Base-by-base conservation (phyloP, 495 filamentous ascomycete genomes). In the Penicillium waksmanii region DNA sequence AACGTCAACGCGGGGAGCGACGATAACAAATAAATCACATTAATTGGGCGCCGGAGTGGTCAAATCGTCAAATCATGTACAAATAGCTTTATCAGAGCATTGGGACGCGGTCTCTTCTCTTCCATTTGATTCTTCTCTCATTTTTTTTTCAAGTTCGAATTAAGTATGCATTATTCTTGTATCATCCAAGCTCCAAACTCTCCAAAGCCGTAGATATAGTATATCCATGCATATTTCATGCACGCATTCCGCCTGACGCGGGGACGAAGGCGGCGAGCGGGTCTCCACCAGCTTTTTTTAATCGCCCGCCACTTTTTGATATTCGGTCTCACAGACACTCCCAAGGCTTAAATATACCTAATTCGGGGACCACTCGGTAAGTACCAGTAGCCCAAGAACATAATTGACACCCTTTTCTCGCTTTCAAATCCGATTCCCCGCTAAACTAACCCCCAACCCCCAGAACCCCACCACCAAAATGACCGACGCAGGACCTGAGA, bases 1-100 rank as follows among this genome's bases (percentile, higher is more conserved):
- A 98, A 98, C 66, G 91, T 98, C 66, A 89, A 82, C 55, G 82
- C 85, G n/a, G 51, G 69, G 31, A 42, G 35, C 52, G 70, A 74
- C 23, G 74, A 73, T 13, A 55, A 35, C 57, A 73, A 73, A 67
- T 73, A 77, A 77, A 57, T 58, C 61, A 66, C 59, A 53, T 72
- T 69, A 66, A 70, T 66, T 60, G 60, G 60, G 67, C 63, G 61
- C 58, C 48, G 47, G 58, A 58, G 62, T 56, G 58, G 63, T 68
- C 67, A 63, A 66, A 73, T 67, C 62, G 63, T 68, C 67, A 63
- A 66, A 73, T 67, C 62, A 51, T 78, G 75, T 78, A 78, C 71
- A 77, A 78, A 78, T 78, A 78, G 73, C 73, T 71, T 63, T 64
- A 66, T 69, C 63, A 66, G 65, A 70, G 68, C 69, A 65, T 64